phyloP scores from a whole-genome alignment of 345 rosid genomes.

The Alliaria petiolata region DNA sequence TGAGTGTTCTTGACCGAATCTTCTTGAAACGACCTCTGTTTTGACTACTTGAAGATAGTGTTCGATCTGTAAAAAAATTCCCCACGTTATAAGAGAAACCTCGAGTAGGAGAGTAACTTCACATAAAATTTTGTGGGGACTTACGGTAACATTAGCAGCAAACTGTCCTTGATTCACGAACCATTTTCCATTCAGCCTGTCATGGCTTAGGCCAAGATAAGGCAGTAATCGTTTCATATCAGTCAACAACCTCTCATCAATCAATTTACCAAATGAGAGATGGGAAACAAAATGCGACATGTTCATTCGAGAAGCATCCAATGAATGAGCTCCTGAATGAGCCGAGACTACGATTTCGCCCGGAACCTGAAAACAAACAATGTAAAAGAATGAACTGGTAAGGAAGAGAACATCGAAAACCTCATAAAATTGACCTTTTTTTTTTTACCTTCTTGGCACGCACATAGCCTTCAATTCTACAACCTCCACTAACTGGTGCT shows the following conservation, averaged over 20 bases:
- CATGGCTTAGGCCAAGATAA: conserved; percentile 75
- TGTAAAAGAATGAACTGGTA: neutral
- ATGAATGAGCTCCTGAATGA: conserved; percentile 86
- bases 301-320: conserved; percentile 83
- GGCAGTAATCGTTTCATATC: conserved; percentile 66
- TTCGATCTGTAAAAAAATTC: conserved; percentile 75
- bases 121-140: conserved; percentile 29
- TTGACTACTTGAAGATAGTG: conserved; percentile 92
- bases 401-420: neutral
- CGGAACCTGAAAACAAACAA: conserved; percentile 65
- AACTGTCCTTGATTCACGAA: conserved; percentile 64
- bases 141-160: conserved; percentile 95
- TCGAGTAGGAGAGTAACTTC: neutral
- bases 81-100: neutral
- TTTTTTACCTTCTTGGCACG: conserved; percentile 82
- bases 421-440: neutral
- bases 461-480: conserved; percentile 88
- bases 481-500: conserved; percentile 84
- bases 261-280: conserved; percentile 68
- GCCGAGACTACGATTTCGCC: conserved; percentile 82
- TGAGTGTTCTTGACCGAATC: conserved; percentile 37
- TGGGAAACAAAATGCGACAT: conserved; percentile 84
- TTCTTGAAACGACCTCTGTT: conserved; percentile 69
- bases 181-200: conserved; percentile 60
- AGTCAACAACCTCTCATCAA: conserved; percentile 48